Base-by-base conservation (phyloP, 2,329 filamentous ascomycete genomes). In the Ceratocystis harringtonii region DNA sequence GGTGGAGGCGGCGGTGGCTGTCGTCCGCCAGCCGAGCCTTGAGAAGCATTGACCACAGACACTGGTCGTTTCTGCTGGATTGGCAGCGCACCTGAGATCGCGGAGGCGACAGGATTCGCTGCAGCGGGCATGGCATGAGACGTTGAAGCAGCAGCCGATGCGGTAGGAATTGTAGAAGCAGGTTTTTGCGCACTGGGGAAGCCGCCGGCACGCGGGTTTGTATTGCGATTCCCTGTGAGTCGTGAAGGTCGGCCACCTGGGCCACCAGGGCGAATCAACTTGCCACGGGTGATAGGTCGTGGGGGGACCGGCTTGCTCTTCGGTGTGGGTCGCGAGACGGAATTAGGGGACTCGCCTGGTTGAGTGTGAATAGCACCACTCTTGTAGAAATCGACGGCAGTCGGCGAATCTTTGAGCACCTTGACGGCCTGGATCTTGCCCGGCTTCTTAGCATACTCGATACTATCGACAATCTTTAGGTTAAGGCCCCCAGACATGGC, bases 371-470 rank as follows among this genome's bases (percentile, higher is more conserved):
- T 85, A 17, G 87, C 87, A 67, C 89, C 86, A 74, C 91, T 96
- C 82, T 99, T 99, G 80, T 99, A 99, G 69, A 85, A 83, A 75
- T 99, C 94, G 61, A 86, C 86, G 2, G 81, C 77, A 63, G 87
- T 82, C 63, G 85, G 83, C 0, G 92, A 86, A 73, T 99, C 94
- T 76, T 95, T 96, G 68, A 95, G 73, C 7, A 89, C 89, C 78
- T 97, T 97, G 72, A 99, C 88, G 5, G 85, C 77, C 64, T 92
- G 88, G 74, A 90, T 82, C 78, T 99, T 99, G 65, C 90, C 90
- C 0, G 94, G 94, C 76, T 99, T 99, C 81, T 97, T 99, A 73
- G 92, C 92, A 75, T 96, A 99, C 73, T 96, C 90, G 70, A 99
- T 92, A 67, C 81, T 81, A 32, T 94, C 87, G n/a, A 79, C 84